Base-by-base conservation (phyloP, 768 basidiomycete genomes). In the Lactarius sanguifluus region DNA sequence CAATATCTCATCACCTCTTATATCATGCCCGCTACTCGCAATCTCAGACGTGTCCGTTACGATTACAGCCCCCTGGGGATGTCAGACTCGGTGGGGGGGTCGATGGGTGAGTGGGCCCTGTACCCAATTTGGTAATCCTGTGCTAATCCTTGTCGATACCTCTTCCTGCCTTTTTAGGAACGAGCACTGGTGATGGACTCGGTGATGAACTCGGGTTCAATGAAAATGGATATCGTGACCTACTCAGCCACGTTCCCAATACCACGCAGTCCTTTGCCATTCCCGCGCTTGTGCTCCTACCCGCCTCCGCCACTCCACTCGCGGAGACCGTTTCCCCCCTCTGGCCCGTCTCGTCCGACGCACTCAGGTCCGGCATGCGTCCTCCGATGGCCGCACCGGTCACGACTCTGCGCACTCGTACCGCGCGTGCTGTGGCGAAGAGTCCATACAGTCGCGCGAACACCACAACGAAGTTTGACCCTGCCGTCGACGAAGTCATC, bases 221-320 rank as follows among this genome's bases (percentile, higher is more conserved):
- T 36, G 56, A 30, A 58, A 62, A 57, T 23, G 60, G 58, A 43
- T 41, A 45, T 47, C 41, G 61, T 65, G 59, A 28, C 59, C 40
- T 65, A 32, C n/a, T 36, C 45, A 34, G 59, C 65, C 65, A 45
- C 65, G 65, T 62, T 59, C 65, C 65, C 34, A 52, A 43, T 62
- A 59, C 25, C 38, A 36, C 57, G 15, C 61, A 62, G 45, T 23
- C 61, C 57, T 59, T 66, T 62, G 47, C 62, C 23, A 43, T 41
- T 50, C 65, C 54, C 23, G 61, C 40, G 1, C 38, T 25, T 28
- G 59, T 43, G n/a, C 45, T 32, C 47, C 32, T 41, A 20, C 47
- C 40, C 16, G 16, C 59, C 34, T 41, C 61, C 38, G 36, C 25
- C 36, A 28, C 43, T 32, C 50, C 50, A 43, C 41, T 40, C 52